Base-by-base conservation (phyloP, 2,329 filamentous ascomycete genomes). In the Colletotrichum camelliae region DNA sequence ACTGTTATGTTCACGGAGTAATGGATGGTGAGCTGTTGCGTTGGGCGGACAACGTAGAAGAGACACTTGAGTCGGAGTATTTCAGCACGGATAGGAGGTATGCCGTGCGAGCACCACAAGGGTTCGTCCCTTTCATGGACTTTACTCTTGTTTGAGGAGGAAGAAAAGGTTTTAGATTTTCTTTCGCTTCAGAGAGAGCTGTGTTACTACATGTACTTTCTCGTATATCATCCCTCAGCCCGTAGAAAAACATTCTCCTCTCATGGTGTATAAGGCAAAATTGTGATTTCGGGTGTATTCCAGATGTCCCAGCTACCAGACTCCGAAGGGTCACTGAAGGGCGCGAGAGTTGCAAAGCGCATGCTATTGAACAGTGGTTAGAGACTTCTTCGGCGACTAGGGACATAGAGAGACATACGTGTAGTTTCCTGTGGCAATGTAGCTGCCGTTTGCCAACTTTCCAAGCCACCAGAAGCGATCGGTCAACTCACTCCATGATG, bases 391-490 rank as follows among this genome's bases (percentile, higher is more conserved):
- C 16, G 8, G 12, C 10, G 15, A 18, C n/a, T 2, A 21, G 43
- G 35, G 27, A 3, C 6, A 10, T 13, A 31, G 16, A 35, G 8
- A 2, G 12, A 68, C 73, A 29, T 13, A 75, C 69, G 52, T 68
- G 33, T 82, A 82, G 31, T 77, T 78, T 24, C 81, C 81, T 4
- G 77, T 78, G 21, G 67, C 76, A 24, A 82, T 81, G 33, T 79
- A 77, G n/a, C 71, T 78, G 3, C 80, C 81, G 29, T 82, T 82
- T 1, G 78, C 77, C 27, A 83, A 27, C 62, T 79, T 79, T 9
- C 81, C 81, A 7, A 82, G 75, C 81, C 81, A 82, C 79, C 78
- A 80, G 37, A 78, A 80, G 7, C 71, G 73, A n/a, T 77, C 67
- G 7, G 64, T 70, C 43, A 62, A 55, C 33, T 75, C 64, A 15